These are phyloP conservation scores for Lojkania enalia DNA, from an alignment of 2,329 filamentous ascomycete genomes.

Conservation along the genomic window DNA sequence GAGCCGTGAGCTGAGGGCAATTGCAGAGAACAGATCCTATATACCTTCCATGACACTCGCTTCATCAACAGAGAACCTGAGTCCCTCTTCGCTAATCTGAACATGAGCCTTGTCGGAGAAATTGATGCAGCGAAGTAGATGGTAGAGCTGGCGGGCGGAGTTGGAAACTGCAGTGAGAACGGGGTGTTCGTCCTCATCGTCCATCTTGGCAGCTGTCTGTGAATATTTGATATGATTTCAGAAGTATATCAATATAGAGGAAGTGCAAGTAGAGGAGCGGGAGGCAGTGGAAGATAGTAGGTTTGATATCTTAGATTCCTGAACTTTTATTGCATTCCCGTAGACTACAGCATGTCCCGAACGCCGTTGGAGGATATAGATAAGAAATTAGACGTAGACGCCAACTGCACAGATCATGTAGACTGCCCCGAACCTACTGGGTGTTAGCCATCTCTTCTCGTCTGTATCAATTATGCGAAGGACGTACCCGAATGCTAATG, in stretches of 20 bases:
- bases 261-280: conserved; percentile 8
- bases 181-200: conserved; percentile 48
- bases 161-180: conserved; percentile 76
- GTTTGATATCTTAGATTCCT: conserved; percentile 28
- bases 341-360: conserved; percentile 41
- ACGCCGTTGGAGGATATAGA: conserved; percentile 29
- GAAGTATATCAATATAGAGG: no score
- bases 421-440: conserved; percentile 81
- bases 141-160: conserved; percentile 75
- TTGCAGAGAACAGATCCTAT: neutral
- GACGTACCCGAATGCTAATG: conserved; percentile 83
- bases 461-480: conserved; percentile 6
- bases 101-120: conserved; percentile 64
- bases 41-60: conserved; percentile 87
- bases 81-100: conserved; percentile 82
- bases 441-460: conserved; percentile 11
- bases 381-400: conserved; percentile 79
- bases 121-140: conserved; percentile 64
- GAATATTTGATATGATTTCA: conserved; percentile 5
- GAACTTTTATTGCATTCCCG: conserved; percentile 44
- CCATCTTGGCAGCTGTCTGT: conserved; percentile 35
- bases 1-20: conserved; percentile 15
- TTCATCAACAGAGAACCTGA: conserved; percentile 87
- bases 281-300: conserved; percentile 17
- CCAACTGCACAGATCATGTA: conserved; percentile 99